Conservation (phyloP, 371 early-diverging fungal genomes). For the Mortierella sp. region DNA sequence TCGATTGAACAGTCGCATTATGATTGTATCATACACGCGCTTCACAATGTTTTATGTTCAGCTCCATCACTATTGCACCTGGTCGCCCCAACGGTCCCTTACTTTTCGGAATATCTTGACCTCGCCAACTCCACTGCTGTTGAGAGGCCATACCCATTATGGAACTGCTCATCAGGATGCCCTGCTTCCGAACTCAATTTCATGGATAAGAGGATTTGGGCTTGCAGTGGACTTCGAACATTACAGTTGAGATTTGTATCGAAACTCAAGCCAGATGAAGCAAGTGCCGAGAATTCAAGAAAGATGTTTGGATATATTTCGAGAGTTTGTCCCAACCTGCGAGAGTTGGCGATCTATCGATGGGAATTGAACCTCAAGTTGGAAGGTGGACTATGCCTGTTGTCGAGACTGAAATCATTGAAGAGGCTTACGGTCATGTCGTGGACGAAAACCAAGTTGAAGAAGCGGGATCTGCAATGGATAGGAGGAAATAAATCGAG, state of each 20-base stretch:
- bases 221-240: conserved; percentile 16
- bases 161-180: conserved; percentile 1
- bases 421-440: conserved; percentile 16
- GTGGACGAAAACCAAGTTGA: neutral
- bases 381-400: conserved; percentile 14
- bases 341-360: conserved; percentile 9
- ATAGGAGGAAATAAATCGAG: no score
- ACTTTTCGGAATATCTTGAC: conserved; percentile 23
- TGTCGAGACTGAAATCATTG: conserved; percentile 15
- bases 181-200: neutral
- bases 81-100: conserved; percentile 13
- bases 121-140: neutral
- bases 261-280: neutral
- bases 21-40: neutral
- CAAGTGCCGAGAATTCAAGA: conserved; percentile 11
- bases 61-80: conserved; percentile 17
- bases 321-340: conserved; percentile 21
- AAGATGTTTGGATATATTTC: conserved; percentile 32
- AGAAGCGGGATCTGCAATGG: conserved; percentile 26
- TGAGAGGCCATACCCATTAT: neutral
- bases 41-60: conserved; percentile 23
- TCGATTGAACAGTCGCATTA: neutral
- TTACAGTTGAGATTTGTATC: conserved; percentile 8
- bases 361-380: conserved; percentile 1
- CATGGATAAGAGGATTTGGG: conserved; percentile 13